phyloP scores from a whole-genome alignment of 495 filamentous ascomycete species.

The Penicilliopsis zonata region DNA sequence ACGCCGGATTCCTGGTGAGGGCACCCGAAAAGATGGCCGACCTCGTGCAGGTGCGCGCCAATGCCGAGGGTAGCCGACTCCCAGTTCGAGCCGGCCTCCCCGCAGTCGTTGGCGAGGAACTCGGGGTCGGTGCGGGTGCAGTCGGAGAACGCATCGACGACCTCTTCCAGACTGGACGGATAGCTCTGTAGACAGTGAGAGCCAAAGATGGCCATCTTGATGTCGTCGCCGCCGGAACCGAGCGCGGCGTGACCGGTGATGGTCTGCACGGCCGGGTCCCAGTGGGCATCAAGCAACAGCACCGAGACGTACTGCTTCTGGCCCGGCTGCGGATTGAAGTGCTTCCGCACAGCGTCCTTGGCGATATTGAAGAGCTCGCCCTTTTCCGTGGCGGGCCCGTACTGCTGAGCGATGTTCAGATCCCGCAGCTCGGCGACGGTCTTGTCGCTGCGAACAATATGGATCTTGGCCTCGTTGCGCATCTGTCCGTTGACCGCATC shows the following conservation, averaged over 20 bases:
- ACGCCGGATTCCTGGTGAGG: slow-evolving; percentile 79
- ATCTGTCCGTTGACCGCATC: slow-evolving; percentile 57
- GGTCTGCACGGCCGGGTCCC: slow-evolving; percentile 57
- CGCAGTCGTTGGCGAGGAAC: slow-evolving; percentile 71
- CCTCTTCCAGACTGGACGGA: slow-evolving; percentile 71
- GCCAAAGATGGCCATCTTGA: slow-evolving; percentile 80
- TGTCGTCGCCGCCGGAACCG: slow-evolving; percentile 51
- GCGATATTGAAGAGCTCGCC: slow-evolving; percentile 67
- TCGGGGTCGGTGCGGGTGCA: slow-evolving; percentile 78
- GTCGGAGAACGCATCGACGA: slow-evolving; percentile 75
- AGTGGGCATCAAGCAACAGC: slow-evolving; percentile 73
- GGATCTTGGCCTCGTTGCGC: slow-evolving; percentile 82
- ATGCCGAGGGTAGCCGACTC: slow-evolving; percentile 86
- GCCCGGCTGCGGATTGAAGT: slow-evolving; percentile 61
- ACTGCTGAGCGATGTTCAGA: slow-evolving; percentile 70
- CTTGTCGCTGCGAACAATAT: slow-evolving; percentile 70
- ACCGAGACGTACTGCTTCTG: slow-evolving; percentile 81
- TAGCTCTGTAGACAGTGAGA: slow-evolving; percentile 84
- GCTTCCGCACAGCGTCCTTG: slow-evolving; percentile 55
- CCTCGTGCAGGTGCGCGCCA: slow-evolving; percentile 82
- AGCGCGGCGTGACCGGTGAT: slow-evolving; percentile 76
- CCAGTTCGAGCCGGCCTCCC: slow-evolving; percentile 79
- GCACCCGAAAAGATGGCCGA: slow-evolving; percentile 76
- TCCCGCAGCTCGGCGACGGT: slow-evolving; percentile 74
- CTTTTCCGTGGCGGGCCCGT: slow-evolving; percentile 49